phyloP scores from a whole-genome alignment of 306 rosid genomes.

The Herpetospermum pedunculosum region DNA sequence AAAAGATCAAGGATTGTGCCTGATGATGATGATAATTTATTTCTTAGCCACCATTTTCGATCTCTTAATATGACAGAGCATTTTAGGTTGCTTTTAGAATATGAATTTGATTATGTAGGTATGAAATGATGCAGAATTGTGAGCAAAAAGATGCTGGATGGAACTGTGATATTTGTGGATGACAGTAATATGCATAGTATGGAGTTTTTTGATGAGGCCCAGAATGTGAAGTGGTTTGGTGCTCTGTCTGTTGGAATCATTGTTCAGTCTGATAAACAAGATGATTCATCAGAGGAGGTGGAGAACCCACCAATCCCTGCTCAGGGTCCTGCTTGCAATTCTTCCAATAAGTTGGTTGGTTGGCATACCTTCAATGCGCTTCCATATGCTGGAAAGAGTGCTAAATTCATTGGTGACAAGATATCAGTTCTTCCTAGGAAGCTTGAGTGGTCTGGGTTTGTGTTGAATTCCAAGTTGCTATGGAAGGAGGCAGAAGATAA shows the following conservation, averaged over 20 bases:
- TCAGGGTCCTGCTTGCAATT: constrained; percentile 98
- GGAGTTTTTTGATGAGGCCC: constrained; percentile 90
- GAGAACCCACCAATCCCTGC: constrained; percentile 42
- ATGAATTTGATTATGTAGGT: constrained; percentile 19
- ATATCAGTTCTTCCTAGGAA: constrained; percentile 76
- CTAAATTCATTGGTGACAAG: constrained; percentile 66
- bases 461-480: constrained; percentile 74
- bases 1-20: neutral
- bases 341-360: constrained; percentile 66
- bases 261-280: constrained; percentile 38
- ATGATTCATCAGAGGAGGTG: constrained; percentile 36
- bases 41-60: neutral
- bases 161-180: constrained; percentile 85
- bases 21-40: neutral
- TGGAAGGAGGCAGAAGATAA: constrained; percentile 70
- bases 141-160: constrained; percentile 75
- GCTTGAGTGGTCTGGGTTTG: constrained; percentile 95
- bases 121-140: constrained; percentile 55
- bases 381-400: constrained; percentile 51
- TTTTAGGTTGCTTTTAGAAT: constrained; percentile 13
- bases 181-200: constrained; percentile 97
- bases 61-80: neutral
- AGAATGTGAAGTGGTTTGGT: constrained; percentile 79
- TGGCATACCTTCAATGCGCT: constrained; percentile 90
- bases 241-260: constrained; percentile 91